phyloP scores from a whole-genome alignment of 2,329 filamentous ascomycete species.

The Epichloe festucae region DNA sequence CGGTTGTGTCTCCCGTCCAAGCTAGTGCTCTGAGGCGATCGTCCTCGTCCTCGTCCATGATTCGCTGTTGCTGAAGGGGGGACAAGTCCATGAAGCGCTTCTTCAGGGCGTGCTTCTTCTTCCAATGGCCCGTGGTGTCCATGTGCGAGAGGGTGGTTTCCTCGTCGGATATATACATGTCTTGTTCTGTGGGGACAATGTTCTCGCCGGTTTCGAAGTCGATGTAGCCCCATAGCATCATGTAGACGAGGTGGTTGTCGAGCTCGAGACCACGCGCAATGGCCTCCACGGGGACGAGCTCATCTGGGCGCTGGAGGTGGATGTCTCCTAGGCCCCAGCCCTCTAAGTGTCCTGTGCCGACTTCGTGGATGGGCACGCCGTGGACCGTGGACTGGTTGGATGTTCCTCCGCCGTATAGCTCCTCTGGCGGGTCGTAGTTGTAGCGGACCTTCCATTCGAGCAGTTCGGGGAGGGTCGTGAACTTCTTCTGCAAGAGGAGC shows the following conservation, averaged over 20 bases:
- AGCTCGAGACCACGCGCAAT: conserved; percentile 38
- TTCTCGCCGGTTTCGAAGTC: conserved; percentile 38
- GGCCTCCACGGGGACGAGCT: conserved; percentile 44
- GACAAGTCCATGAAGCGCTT: conserved; percentile 28
- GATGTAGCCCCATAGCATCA: conserved; percentile 51
- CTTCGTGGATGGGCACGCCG: conserved; percentile 36
- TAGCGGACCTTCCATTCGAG: conserved; percentile 46
- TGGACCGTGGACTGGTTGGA: conserved; percentile 24
- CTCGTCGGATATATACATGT: conserved; percentile 39
- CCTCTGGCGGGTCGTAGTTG: conserved; percentile 30
- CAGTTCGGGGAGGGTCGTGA: conserved; percentile 35
- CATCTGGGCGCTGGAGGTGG: conserved; percentile 42
- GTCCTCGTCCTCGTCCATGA: conserved; percentile 24
- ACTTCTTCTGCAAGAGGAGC: conserved; percentile 44
- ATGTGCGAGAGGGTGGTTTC: conserved; percentile 21
- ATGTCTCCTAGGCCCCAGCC: conserved; percentile 37
- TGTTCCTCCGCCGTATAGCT: conserved; percentile 11
- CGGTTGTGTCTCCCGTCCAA: conserved; percentile 17
- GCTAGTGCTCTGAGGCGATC: conserved; percentile 22
- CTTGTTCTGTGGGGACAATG: conserved; percentile 34
- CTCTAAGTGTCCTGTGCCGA: conserved; percentile 42
- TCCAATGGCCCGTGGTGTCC: conserved; percentile 28
- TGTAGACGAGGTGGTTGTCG: conserved; percentile 38
- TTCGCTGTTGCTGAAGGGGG: conserved; percentile 22
- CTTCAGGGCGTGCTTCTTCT: conserved; percentile 31